Conservation (phyloP, 257 asterid genomes). For the Solanum okadae region DNA sequence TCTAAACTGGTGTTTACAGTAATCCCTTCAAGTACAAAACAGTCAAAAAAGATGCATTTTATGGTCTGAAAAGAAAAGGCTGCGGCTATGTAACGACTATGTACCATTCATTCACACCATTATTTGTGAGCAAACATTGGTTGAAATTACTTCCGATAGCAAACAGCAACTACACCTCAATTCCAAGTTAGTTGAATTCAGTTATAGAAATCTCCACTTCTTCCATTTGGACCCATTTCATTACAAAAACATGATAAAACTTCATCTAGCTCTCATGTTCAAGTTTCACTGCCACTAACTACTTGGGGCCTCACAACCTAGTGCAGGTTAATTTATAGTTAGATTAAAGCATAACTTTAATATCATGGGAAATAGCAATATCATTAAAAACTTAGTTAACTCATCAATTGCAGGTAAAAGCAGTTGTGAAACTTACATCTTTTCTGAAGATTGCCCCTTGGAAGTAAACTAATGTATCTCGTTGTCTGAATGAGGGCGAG, state of each 20-base stretch:
- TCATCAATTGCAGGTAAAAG: background rate
- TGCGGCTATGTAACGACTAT: background rate
- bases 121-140: background rate
- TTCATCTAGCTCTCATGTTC: background rate
- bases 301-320: background rate
- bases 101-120: background rate
- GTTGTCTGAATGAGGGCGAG: slow-evolving; percentile 38
- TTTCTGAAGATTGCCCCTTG: slow-evolving; percentile 78
- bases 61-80: background rate
- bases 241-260: background rate
- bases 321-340: background rate
- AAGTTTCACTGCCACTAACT: background rate
- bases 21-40: background rate
- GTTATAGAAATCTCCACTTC: background rate
- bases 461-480: slow-evolving; percentile 49
- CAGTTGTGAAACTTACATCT: slow-evolving; percentile 46
- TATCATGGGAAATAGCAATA: background rate
- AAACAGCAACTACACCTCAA: background rate
- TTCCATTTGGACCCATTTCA: background rate
- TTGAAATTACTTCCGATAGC: background rate
- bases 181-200: background rate
- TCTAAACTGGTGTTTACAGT: background rate
- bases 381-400: background rate
- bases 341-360: background rate
- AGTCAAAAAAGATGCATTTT: background rate